Conservation (phyloP, 768 basidiomycete genomes). For the Tephrocybe sp. region DNA sequence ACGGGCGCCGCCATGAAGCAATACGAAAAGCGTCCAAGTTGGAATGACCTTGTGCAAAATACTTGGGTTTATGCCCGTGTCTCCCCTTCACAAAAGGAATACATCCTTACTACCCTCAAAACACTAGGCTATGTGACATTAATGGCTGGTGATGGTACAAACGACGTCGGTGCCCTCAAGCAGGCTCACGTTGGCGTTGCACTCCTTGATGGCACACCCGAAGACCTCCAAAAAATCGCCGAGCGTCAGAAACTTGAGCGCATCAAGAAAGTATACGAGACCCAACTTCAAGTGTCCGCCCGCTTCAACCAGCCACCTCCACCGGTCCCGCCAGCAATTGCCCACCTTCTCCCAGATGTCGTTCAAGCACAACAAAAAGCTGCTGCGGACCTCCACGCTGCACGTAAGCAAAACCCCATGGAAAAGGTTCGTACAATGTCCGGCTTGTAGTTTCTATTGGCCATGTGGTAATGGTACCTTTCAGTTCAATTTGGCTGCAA, state of each 20-base stretch:
- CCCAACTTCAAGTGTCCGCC: slow-evolving; percentile 85
- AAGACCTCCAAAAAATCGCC: slow-evolving; percentile 12
- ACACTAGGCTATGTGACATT: slow-evolving; percentile 87
- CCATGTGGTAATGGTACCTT: not conserved
- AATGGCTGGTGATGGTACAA: slow-evolving; percentile 99
- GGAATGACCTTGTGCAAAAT: slow-evolving; percentile 84
- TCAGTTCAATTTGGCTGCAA: slow-evolving; percentile 74
- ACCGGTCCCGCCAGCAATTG: slow-evolving; percentile 85
- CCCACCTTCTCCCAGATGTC: slow-evolving; percentile 84
- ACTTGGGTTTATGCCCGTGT: slow-evolving; percentile 99
- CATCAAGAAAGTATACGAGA: slow-evolving; percentile 96
- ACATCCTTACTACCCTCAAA: slow-evolving; percentile 89
- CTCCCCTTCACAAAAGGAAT: slow-evolving; percentile 93
- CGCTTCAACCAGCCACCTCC: slow-evolving; percentile 94
- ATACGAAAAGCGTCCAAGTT: slow-evolving; percentile 66
- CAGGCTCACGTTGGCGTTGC: slow-evolving; percentile 98
- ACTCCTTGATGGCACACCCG: slow-evolving; percentile 14
- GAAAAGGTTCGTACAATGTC: slow-evolving; percentile 63
- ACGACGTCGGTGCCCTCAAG: slow-evolving; percentile 97
- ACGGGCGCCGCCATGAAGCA: slow-evolving; percentile 94
- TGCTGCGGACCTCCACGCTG: slow-evolving; percentile 45
- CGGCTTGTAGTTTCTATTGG: not conserved
- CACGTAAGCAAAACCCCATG: slow-evolving; percentile 82
- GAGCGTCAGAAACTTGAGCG: slow-evolving; percentile 79
- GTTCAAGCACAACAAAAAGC: slow-evolving; percentile 88